A percentile compares a stretch with the other conserved stretches of the same genome.
These are phyloP conservation scores for Chimonanthus praecox DNA, from an alignment of 164 flowering plant genomes.

Conservation along the genomic window DNA sequence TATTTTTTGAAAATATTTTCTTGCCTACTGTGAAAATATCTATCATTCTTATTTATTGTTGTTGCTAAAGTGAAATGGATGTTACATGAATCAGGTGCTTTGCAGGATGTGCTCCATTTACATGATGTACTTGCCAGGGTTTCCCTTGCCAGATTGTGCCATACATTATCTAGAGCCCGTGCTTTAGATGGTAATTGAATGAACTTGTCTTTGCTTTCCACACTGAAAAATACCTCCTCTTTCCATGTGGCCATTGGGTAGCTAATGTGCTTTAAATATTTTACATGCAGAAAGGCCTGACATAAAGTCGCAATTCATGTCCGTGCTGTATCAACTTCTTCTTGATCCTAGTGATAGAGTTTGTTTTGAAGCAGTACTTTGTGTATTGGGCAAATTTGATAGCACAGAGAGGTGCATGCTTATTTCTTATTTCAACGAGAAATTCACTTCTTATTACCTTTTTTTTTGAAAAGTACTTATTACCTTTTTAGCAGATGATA, in stretches of 20 bases:
- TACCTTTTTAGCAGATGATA: background rate
- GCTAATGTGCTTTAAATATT: conserved; percentile 11
- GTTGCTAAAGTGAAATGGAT: conserved; percentile 5
- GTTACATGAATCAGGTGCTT: conserved; percentile 58
- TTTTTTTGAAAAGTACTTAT: too few species aligned
- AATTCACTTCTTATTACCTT: too few species aligned
- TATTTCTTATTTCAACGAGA: background rate
- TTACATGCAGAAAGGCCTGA: conserved; percentile 81
- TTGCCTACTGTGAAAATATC: too few species aligned
- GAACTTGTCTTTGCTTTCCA: background rate
- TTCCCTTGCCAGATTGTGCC: conserved; percentile 85
- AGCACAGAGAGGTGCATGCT: conserved; percentile 62
- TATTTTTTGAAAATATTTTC: too few species aligned
- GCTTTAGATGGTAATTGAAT: conserved; percentile 73
- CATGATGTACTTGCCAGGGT: conserved; percentile 99
- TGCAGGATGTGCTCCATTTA: conserved; percentile 93
- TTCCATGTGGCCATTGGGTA: background rate
- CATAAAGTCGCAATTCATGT: conserved; percentile 78
- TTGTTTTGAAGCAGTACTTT: conserved; percentile 93
- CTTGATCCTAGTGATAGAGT: conserved; percentile 99
- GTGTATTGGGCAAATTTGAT: conserved; percentile 87
- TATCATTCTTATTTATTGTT: background rate
- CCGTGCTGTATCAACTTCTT: conserved; percentile 92
- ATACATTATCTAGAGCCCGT: conserved; percentile 82
- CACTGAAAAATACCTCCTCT: background rate